Percentiles rank a stretch among this genome's conserved stretches.
These are phyloP conservation scores for Phalaenopsis aphrodite DNA, from an alignment of 106 monocot genomes.

Conservation along the genomic window DNA sequence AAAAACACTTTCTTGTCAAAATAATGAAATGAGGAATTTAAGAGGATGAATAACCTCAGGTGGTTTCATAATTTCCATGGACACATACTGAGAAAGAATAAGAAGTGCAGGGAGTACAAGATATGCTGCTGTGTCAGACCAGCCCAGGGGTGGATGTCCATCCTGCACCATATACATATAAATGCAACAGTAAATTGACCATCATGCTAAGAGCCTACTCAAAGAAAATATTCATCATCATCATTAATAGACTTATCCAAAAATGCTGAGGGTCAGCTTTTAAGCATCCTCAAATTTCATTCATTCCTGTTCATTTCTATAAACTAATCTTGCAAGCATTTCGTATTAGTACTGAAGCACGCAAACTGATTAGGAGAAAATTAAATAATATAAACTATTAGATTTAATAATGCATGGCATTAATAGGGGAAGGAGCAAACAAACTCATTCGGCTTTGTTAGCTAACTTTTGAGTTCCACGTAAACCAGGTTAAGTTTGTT, in stretches of 20 bases:
- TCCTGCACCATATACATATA: slow-evolving; percentile 40
- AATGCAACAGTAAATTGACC: background rate
- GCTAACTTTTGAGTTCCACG: background rate
- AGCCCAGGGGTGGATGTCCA: slow-evolving; percentile 95
- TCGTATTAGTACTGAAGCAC: too few species aligned
- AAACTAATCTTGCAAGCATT: background rate
- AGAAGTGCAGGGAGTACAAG: slow-evolving; percentile 91
- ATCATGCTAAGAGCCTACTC: background rate
- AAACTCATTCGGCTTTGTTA: background rate
- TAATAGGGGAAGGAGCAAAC: too few species aligned
- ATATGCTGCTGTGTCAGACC: slow-evolving; percentile 85
- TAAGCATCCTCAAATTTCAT: background rate
- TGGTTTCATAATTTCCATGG: slow-evolving; percentile 98
- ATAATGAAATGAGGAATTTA: background rate
- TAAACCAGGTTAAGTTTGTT: too few species aligned
- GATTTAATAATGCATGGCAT: too few species aligned
- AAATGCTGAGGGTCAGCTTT: background rate
- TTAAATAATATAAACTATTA: too few species aligned
- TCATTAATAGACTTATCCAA: background rate
- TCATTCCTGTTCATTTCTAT: background rate
- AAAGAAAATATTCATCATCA: background rate
- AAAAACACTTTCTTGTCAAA: background rate
- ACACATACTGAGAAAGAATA: slow-evolving; percentile 79
- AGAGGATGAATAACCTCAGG: slow-evolving; percentile 53
- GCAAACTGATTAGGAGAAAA: too few species aligned